Conservation (phyloP, 2,329 filamentous ascomycete species). For the Botrytis deweyae region DNA sequence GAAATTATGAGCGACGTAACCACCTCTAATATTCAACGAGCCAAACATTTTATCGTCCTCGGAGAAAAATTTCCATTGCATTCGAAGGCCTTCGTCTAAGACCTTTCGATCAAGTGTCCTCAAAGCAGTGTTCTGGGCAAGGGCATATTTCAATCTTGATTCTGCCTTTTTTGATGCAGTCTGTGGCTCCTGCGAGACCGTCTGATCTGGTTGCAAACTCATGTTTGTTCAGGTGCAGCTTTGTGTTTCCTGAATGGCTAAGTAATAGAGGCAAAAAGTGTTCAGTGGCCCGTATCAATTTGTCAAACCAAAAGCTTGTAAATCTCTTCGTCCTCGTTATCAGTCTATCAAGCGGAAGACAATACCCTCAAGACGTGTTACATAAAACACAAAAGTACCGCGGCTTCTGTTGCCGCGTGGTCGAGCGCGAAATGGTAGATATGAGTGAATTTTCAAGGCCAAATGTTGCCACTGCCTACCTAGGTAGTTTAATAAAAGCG, state of each 20-base stretch:
- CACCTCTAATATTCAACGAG: background rate
- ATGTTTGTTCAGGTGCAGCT: background rate
- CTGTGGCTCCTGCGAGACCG: background rate
- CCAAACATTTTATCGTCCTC: background rate
- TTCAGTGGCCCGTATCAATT: background rate
- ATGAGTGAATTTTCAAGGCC: background rate
- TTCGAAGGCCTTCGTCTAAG: background rate
- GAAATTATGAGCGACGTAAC: background rate
- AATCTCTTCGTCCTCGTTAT: background rate
- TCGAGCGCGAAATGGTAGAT: background rate
- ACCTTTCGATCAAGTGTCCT: background rate
- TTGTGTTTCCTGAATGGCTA: background rate
- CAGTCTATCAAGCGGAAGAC: background rate
- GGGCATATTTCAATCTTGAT: background rate
- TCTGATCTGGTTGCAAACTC: too few species aligned
- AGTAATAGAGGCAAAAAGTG: background rate
- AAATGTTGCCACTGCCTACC: background rate
- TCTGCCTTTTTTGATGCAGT: background rate
- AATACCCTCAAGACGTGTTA: background rate
- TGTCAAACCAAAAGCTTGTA: background rate
- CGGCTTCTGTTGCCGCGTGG: background rate
- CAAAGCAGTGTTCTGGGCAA: background rate
- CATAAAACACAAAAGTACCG: background rate
- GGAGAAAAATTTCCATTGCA: background rate
- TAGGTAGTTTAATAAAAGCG: background rate